Conservation (phyloP, 495 filamentous ascomycete species). For the Platismatia glauca region DNA sequence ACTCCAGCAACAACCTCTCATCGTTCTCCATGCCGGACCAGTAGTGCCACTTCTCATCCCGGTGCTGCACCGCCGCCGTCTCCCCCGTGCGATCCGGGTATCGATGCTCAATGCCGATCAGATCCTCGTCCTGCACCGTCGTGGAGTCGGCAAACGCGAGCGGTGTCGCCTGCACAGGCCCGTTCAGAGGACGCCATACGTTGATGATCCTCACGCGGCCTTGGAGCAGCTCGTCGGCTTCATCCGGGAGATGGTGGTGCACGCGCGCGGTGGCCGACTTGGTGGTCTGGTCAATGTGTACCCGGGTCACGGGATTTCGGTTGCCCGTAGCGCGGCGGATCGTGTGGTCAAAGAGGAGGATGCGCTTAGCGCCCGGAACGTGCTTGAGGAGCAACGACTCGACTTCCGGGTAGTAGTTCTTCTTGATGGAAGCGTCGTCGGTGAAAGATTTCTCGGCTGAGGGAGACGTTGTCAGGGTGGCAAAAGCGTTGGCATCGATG, state of each 20-base stretch:
- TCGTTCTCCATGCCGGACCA: conserved; percentile 66
- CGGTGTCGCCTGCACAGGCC: conserved; percentile 59
- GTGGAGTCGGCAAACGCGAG: conserved; percentile 60
- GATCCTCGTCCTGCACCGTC: conserved; percentile 51
- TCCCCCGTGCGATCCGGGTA: conserved; percentile 65
- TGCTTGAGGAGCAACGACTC: conserved; percentile 52
- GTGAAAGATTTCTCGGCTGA: conserved; percentile 45
- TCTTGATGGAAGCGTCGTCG: conserved; percentile 53
- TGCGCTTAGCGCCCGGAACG: conserved; percentile 50
- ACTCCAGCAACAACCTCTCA: conserved; percentile 74
- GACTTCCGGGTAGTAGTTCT: conserved; percentile 77
- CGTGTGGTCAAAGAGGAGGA: conserved; percentile 86
- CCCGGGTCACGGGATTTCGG: conserved; percentile 57
- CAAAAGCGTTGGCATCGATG: conserved; percentile 68
- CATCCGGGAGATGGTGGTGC: conserved; percentile 48
- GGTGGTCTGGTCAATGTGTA: conserved; percentile 78
- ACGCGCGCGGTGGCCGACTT: conserved; percentile 57
- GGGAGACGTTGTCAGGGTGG: conserved; percentile 41
- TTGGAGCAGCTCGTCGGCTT: conserved; percentile 48
- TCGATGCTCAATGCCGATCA: conserved; percentile 65
- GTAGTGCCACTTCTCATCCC: conserved; percentile 63
- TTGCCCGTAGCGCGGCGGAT: conserved; percentile 54
- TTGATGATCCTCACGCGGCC: conserved; percentile 75
- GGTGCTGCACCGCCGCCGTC: conserved; percentile 62
- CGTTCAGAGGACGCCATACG: conserved; percentile 74